These are phyloP conservation scores for Seiridium cupressi DNA, from an alignment of 2,329 filamentous ascomycete genomes.

Conservation along the genomic window DNA sequence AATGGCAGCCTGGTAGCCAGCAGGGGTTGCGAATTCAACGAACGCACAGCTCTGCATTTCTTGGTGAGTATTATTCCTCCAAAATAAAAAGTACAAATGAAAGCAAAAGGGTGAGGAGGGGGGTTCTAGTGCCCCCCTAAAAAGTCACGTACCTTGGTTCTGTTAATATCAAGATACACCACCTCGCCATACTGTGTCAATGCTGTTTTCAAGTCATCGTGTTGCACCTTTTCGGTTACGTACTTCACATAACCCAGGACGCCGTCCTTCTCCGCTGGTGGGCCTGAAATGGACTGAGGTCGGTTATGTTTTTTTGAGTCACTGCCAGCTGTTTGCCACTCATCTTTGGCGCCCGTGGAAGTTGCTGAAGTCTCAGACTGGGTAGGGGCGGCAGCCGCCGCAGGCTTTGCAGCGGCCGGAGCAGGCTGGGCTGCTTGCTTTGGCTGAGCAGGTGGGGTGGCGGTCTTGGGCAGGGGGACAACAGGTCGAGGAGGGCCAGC, in stretches of 20 bases:
- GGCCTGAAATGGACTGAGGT: conserved; percentile 61
- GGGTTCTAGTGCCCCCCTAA: too few species aligned
- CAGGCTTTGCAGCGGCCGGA: conserved; percentile 39
- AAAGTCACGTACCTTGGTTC: conserved; percentile 66
- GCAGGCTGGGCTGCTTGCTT: conserved; percentile 48
- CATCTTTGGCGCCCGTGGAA: conserved; percentile 57
- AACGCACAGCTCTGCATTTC: conserved; percentile 83
- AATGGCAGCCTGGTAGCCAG: conserved; percentile 80
- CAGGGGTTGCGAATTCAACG: conserved; percentile 81
- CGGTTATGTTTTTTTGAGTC: conserved; percentile 84
- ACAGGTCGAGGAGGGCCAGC: conserved; percentile 56
- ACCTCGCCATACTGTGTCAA: conserved; percentile 72
- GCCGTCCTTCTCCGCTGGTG: conserved; percentile 67
- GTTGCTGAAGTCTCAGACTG: conserved; percentile 30
- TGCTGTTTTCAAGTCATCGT: conserved; percentile 66
- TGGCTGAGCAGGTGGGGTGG: conserved; percentile 51
- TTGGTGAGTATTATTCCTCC: too few species aligned
- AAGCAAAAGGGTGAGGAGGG: too few species aligned
- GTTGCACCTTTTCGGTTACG: conserved; percentile 83
- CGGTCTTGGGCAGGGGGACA: conserved; percentile 56
- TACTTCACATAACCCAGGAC: conserved; percentile 93
- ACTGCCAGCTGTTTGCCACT: conserved; percentile 86
- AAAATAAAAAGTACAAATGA: background rate
- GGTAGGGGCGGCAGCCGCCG: conserved; percentile 38
- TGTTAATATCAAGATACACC: conserved; percentile 74